Evolutionary conservation across 352 stramenopile species (phyloP).

Genomic region (Pythium aristosporum): DNA sequence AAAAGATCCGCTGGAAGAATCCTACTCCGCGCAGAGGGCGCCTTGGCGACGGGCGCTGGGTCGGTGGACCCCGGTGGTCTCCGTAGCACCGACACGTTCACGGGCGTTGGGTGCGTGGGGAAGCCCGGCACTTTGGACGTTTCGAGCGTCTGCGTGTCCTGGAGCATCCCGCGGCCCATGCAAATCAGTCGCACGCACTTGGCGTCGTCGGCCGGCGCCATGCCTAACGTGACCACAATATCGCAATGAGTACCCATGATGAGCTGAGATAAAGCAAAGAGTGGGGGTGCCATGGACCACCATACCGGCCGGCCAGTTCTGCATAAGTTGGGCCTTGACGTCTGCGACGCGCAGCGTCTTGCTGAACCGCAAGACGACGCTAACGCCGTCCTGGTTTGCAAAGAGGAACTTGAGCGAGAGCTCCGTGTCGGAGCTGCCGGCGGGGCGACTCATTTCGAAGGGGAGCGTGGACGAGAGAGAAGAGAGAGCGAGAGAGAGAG

Average conservation of each 20-base stretch:
- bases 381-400: constrained; percentile 76
- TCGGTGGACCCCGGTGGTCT: constrained; percentile 28
- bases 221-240: constrained; percentile 27
- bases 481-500: too few species aligned
- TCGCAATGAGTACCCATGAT: background rate
- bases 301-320: constrained; percentile 48
- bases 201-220: constrained; percentile 45
- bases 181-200: constrained; percentile 91
- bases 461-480: background rate
- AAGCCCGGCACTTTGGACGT: constrained; percentile 88
- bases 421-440: constrained; percentile 46
- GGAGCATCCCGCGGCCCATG: constrained; percentile 93
- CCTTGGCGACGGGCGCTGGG: constrained; percentile 7
- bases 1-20: background rate
- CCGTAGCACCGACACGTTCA: constrained; percentile 90
- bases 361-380: constrained; percentile 59
- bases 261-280: constrained; percentile 17
- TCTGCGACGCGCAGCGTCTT: constrained; percentile 45
- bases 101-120: constrained; percentile 92
- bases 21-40: constrained; percentile 12
- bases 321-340: constrained; percentile 70
- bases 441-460: constrained; percentile 15
- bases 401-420: constrained; percentile 85
- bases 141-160: constrained; percentile 87
- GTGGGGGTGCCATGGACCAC: constrained; percentile 15